These are phyloP conservation scores for Talaromyces marneffei DNA, from an alignment of 2,329 filamentous ascomycete genomes.

Conservation along the genomic window DNA sequence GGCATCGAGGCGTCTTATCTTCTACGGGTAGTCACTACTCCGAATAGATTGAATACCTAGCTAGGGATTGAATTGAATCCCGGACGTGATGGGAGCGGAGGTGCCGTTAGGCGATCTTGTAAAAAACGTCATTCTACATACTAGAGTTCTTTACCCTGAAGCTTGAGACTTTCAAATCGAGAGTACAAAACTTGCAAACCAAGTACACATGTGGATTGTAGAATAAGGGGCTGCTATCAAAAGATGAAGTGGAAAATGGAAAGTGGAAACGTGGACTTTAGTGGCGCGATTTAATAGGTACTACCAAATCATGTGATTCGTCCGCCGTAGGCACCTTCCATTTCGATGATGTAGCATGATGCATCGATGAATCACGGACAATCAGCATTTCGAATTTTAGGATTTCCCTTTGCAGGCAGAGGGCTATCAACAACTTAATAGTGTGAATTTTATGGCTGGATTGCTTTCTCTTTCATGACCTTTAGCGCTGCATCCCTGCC, in stretches of 20 bases:
- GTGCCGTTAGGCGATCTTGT: too few species aligned
- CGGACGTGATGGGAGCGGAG: too few species aligned
- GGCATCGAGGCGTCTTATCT: too few species aligned
- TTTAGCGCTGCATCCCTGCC: background rate
- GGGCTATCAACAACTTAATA: background rate
- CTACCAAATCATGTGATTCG: conserved; percentile 11
- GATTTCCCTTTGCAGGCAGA: conserved; percentile 15
- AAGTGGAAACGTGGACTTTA: conserved; percentile 12
- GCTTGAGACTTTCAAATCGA: background rate
- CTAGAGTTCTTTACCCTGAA: background rate
- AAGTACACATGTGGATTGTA: background rate
- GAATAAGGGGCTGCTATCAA: background rate
- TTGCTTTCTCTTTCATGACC: background rate
- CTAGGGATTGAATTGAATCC: too few species aligned
- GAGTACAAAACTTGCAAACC: background rate
- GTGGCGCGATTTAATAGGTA: background rate
- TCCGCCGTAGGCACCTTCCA: conserved; percentile 9
- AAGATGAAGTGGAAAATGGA: background rate
- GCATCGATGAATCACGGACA: too few species aligned
- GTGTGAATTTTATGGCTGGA: background rate
- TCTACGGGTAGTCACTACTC: too few species aligned
- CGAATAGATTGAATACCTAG: too few species aligned
- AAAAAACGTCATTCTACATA: background rate
- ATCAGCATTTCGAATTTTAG: background rate
- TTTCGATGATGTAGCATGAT: conserved; percentile 8